A percentile compares a stretch with the other conserved stretches of the same genome.
phyloP scores from a whole-genome alignment of 352 stramenopile species.

The Bremia lactucae region DNA sequence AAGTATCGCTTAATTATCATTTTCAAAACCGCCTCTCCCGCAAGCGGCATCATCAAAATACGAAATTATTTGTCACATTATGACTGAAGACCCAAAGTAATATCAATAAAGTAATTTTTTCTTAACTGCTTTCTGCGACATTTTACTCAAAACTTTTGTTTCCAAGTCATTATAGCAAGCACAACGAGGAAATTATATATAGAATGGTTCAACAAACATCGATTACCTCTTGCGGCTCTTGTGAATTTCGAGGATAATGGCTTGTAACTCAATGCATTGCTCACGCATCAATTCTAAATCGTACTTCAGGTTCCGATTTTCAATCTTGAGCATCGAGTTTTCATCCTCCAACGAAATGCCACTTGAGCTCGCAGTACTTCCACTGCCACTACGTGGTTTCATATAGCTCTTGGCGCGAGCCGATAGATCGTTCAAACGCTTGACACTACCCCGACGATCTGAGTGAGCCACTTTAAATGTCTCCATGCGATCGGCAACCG shows the following conservation, averaged over 20 bases:
- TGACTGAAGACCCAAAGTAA: background rate
- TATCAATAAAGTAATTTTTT: background rate
- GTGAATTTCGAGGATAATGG: conserved; percentile 86
- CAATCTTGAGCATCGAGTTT: conserved; percentile 80
- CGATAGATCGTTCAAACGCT: conserved; percentile 67
- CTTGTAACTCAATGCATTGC: conserved; percentile 80
- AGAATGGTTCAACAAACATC: conserved; percentile 7
- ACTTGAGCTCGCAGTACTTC: conserved; percentile 53
- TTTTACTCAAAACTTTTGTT: conserved; percentile 21
- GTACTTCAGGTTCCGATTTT: conserved; percentile 84
- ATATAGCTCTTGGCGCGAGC: conserved; percentile 62
- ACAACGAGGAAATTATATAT: background rate
- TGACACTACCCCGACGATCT: conserved; percentile 40
- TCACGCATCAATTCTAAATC: conserved; percentile 83
- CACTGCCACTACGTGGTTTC: conserved; percentile 46
- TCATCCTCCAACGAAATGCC: conserved; percentile 72
- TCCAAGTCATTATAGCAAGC: conserved; percentile 1
- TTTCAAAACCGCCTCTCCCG: no score
- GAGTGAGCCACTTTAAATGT: conserved; percentile 38
- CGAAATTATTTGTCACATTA: background rate
- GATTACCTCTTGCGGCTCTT: conserved; percentile 79
- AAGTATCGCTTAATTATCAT: no score
- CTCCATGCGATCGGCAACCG: conserved; percentile 53
- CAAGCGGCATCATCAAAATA: no score
- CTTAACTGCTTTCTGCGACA: background rate